Evolutionary conservation across 805 yeast species (phyloP), one percentile per base, ranked within the genome.

Genomic region (Candida ulmi): DNA sequence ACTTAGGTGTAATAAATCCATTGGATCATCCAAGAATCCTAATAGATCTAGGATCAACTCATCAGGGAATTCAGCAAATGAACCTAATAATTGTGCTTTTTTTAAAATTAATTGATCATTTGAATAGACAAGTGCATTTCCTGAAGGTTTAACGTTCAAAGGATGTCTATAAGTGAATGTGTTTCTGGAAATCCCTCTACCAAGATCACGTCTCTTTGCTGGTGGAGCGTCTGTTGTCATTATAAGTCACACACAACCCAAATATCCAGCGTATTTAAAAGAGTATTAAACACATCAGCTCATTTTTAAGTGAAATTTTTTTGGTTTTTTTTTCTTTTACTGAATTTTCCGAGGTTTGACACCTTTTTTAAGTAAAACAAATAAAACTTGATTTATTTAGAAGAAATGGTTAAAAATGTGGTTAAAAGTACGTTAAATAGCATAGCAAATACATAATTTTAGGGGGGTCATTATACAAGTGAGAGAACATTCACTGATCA

Each of bases 121-220:
- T n/a, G 49, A 48, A 23, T 58, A 56, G 17, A 80, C 51, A 19
- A 74, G 60, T 4, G 73, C 68, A 51, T 86, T 86, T 5, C 95
- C 95, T n/a, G 74, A 61, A 1, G 95, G 95, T 52, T 72, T 76
- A 13, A 86, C 80, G 37, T 83, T 82, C 24, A 85, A 60, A 1
- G 95, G 95, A 53, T 86, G 95, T 38, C 67, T 65, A 17, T 68
- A 58, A 9, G 68, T 57, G 3, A 61, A 48, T 2, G 67, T 49
- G 35, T 43, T 48, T 45, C 50, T 39, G 3, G 60, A 53, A 7
- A 55, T 49, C 15, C 54, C 54, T 8, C 44, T 33, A 11, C 40
- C 32, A n/a, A 44, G 43, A 26, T 48, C 46, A 17, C 56, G 40
- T 36, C 38, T 55, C 37, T 55, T 54, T 11, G 27, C 24, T 9